Percentiles rank a stretch among this genome's conserved stretches.
Conservation (phyloP, 2,329 filamentous ascomycete species). For the Colletotrichum gigasporum region DNA sequence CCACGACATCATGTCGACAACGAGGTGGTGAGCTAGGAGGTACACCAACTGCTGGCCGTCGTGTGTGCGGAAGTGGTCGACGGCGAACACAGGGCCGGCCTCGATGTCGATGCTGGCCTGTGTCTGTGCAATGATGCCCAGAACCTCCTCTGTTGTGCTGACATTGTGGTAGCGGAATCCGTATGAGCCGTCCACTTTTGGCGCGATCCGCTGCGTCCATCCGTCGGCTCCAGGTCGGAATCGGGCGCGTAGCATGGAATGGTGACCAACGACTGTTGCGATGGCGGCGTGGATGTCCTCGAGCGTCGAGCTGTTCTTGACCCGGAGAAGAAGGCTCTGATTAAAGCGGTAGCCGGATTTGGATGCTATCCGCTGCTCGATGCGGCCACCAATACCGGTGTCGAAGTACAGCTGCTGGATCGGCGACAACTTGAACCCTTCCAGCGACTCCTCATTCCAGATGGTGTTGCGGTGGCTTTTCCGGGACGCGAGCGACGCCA, state of each 20-base stretch:
- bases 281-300: slow-evolving; percentile 58
- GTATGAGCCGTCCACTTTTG: slow-evolving; percentile 53
- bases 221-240: slow-evolving; percentile 49
- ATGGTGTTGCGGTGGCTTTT: slow-evolving; percentile 40
- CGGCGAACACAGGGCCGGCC: slow-evolving; percentile 59
- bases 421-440: slow-evolving; percentile 57
- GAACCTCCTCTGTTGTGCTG: slow-evolving; percentile 51
- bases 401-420: slow-evolving; percentile 65
- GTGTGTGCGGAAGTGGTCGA: slow-evolving; percentile 55
- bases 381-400: slow-evolving; percentile 51
- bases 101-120: slow-evolving; percentile 58
- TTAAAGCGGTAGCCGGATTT: slow-evolving; percentile 58
- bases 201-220: slow-evolving; percentile 57
- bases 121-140: slow-evolving; percentile 48
- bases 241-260: slow-evolving; percentile 60
- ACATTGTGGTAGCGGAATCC: slow-evolving; percentile 53
- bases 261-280: slow-evolving; percentile 58
- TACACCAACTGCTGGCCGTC: slow-evolving; percentile 58
- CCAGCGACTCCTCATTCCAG: slow-evolving; percentile 44
- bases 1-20: slow-evolving; percentile 62
- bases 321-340: slow-evolving; percentile 57
- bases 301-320: slow-evolving; percentile 50
- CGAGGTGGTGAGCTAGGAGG: slow-evolving; percentile 61
- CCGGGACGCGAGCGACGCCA: slow-evolving; percentile 47
- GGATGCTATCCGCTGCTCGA: slow-evolving; percentile 38